Evolutionary conservation across 352 stramenopile species (phyloP).

Genomic region (Pythium dissimile): DNA sequence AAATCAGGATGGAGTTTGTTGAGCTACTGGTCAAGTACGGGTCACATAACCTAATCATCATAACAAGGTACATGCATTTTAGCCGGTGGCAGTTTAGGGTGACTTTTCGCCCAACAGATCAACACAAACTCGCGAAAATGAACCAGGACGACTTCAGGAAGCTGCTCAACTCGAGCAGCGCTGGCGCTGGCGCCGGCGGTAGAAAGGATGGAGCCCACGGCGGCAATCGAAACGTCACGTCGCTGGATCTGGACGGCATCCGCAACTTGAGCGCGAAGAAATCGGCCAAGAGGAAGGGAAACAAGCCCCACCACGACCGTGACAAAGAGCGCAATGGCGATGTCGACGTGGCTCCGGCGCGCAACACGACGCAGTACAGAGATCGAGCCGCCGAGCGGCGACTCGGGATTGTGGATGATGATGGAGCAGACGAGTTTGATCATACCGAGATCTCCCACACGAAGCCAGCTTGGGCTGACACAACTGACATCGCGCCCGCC

Average conservation of each 20-base stretch:
- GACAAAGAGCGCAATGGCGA: constrained; percentile 3
- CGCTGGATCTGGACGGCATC: constrained; percentile 42
- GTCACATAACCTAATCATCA: too few relatives aligned
- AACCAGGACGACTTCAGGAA: constrained; percentile 79
- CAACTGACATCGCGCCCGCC: constrained; percentile 80
- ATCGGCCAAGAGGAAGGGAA: constrained; percentile 45
- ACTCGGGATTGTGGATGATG: constrained; percentile 21
- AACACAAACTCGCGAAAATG: constrained; percentile 44
- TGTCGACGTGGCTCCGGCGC: neutral
- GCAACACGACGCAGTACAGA: constrained; percentile 34
- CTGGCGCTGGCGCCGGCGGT: constrained; percentile 9
- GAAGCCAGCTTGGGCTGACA: constrained; percentile 55
- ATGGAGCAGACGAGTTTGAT: constrained; percentile 47
- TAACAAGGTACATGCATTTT: neutral
- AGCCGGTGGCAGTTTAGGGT: too few relatives aligned
- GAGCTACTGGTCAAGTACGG: too few relatives aligned
- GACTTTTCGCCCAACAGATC: too few relatives aligned
- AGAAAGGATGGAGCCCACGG: constrained; percentile 20
- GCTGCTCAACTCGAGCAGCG: constrained; percentile 35
- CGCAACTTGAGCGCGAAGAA: constrained; percentile 58
- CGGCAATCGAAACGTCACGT: constrained; percentile 55
- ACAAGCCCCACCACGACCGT: constrained; percentile 34
- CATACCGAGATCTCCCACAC: constrained; percentile 32
- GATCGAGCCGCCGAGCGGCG: constrained; percentile 70
- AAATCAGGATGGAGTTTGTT: too few relatives aligned